Percentiles rank a stretch among this genome's conserved stretches.
phyloP scores from a whole-genome alignment of 1,139 yeast species.

The Yamadazyma conglobata region DNA sequence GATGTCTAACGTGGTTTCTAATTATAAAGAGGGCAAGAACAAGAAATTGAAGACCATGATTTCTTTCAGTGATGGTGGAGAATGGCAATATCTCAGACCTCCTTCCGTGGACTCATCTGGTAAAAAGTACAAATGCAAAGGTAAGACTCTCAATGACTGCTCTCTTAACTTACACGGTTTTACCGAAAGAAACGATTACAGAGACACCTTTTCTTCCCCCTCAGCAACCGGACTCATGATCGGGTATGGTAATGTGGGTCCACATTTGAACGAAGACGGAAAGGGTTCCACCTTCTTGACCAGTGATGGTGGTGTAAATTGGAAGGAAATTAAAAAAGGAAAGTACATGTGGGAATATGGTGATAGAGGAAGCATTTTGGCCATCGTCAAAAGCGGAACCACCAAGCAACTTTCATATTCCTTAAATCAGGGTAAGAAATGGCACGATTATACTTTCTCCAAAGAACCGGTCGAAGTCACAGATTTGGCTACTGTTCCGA shows the following conservation, averaged over 20 bases:
- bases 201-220: conserved; percentile 85
- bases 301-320: conserved; percentile 82
- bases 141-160: conserved; percentile 54
- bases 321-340: conserved; percentile 78
- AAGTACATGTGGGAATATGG: conserved; percentile 93
- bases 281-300: conserved; percentile 72
- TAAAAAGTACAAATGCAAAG: conserved; percentile 51
- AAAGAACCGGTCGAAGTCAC: conserved; percentile 53
- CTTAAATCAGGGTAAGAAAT: conserved; percentile 72
- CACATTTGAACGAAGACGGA: conserved; percentile 41
- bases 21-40: conserved; percentile 20
- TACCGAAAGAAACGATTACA: conserved; percentile 77
- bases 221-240: conserved; percentile 86
- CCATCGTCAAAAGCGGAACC: conserved; percentile 56
- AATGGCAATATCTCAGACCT: conserved; percentile 71
- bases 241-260: conserved; percentile 91
- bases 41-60: conserved; percentile 60
- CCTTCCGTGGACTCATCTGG: conserved; percentile 67
- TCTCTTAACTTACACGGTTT: conserved; percentile 87
- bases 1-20: conserved; percentile 65
- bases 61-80: conserved; percentile 90
- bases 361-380: conserved; percentile 86
- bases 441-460: conserved; percentile 66
- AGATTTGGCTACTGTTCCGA: conserved; percentile 87
- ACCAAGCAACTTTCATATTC: conserved; percentile 66